Percentiles rank a stretch among this genome's conserved stretches.
phyloP scores from a whole-genome alignment of 2,329 filamentous ascomycete species.

The Fusarium liriodendri region DNA sequence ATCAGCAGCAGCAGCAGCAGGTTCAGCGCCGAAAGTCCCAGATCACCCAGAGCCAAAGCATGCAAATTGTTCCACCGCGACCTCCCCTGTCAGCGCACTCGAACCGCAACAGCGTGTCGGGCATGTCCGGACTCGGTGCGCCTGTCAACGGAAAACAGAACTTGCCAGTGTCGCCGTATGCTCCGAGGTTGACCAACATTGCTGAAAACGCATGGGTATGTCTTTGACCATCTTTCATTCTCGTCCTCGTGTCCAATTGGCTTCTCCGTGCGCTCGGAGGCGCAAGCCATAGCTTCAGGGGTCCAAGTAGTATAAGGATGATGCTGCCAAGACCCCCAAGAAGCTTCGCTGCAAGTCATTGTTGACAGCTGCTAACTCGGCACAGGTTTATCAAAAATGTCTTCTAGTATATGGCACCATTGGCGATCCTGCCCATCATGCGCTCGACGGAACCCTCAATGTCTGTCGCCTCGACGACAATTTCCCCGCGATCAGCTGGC shows the following conservation, averaged over 20 bases:
- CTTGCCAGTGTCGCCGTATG: conserved; percentile 79
- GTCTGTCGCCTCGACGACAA: conserved; percentile 85
- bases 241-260: conserved; percentile 17
- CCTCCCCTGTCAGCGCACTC: conserved; percentile 55
- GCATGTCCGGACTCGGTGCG: conserved; percentile 71
- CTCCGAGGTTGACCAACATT: conserved; percentile 83
- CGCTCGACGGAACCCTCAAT: conserved; percentile 82
- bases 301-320: conserved; percentile 14
- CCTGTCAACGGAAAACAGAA: conserved; percentile 65
- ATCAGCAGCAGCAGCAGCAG: conserved; percentile 41
- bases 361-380: conserved; percentile 38
- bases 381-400: conserved; percentile 90
- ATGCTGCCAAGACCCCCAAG: conserved; percentile 14
- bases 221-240: conserved; percentile 39
- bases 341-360: neutral
- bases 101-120: conserved; percentile 73
- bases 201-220: conserved; percentile 87
- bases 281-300: conserved; percentile 27
- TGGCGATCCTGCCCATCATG: conserved; percentile 74
- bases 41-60: conserved; percentile 32
- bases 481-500: conserved; percentile 87
- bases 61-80: conserved; percentile 46
- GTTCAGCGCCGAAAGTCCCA: conserved; percentile 30
- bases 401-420: conserved; percentile 85
- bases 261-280: conserved; percentile 12